These are phyloP conservation scores for Bipolaris zeicola DNA, from an alignment of 2,329 filamentous ascomycete species.

Conservation along the genomic window DNA sequence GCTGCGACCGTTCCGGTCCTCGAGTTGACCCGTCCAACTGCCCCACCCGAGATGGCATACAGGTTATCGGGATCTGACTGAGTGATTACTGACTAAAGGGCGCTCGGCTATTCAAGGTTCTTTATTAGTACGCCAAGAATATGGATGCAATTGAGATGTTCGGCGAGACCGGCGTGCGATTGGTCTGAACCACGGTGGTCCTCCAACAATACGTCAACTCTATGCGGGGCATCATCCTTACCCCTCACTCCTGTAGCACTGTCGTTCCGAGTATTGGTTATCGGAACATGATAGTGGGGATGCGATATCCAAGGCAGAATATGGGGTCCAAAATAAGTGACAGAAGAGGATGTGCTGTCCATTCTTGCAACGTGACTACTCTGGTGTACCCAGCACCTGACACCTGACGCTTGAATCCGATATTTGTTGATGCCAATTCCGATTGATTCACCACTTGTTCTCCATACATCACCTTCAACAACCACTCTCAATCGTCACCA, in stretches of 20 bases:
- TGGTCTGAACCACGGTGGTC: slow-evolving; percentile 19
- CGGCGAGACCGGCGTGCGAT: slow-evolving; percentile 14
- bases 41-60: slow-evolving; percentile 26
- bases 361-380: slow-evolving; percentile 8
- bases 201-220: slow-evolving; percentile 17
- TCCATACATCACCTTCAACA: not conserved
- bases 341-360: not conserved
- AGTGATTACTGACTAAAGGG: slow-evolving; percentile 6
- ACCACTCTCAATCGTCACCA: slow-evolving; percentile 15
- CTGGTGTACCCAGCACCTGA: not conserved
- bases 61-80: slow-evolving; percentile 3
- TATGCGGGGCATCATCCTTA: slow-evolving; percentile 16
- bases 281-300: slow-evolving; percentile 11
- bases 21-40: not conserved
- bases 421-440: not conserved
- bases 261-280: slow-evolving; percentile 8
- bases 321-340: not conserved
- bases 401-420: not conserved
- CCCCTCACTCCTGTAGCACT: slow-evolving; percentile 21
- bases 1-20: not conserved
- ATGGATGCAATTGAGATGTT: not conserved
- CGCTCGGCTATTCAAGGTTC: slow-evolving; percentile 14
- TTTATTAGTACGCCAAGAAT: not conserved
- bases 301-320: slow-evolving; percentile 1
- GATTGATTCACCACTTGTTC: not conserved